Evolutionary conservation across 2,329 filamentous ascomycete genomes (phyloP), one percentile per base, ranked within the genome.

Genomic region (Trichophyton simii): DNA sequence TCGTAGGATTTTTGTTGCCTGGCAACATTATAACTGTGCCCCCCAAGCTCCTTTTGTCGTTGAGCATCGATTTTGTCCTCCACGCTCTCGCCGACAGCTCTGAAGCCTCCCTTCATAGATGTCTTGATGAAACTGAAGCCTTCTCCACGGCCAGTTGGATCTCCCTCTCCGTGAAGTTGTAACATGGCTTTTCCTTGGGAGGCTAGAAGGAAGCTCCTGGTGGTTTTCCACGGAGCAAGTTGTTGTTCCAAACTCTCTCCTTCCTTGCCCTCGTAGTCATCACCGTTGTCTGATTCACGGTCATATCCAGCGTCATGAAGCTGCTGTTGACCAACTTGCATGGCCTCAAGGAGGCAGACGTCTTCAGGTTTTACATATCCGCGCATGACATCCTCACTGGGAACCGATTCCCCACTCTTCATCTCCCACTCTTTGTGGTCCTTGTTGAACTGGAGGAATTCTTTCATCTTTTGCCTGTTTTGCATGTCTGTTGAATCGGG

Each of bases 91-190:
- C 90, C 91, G 28, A 95, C 83, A 20, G 91, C 87, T 70, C 91
- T 89, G 73, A 96, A 99, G 0, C 94, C 94, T 64, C 94, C 94
- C 75, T 99, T 99, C 94, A 99, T 99, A 0, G 90, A 95, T 0
- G 91, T 96, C 70, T 94, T 91, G 73, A 99, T 91, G 73, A 99
- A 96, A 72, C 89, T 96, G 78, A 97, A 96, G 1, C 89, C 94
- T 63, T 96, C 85, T 1, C 94, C 94, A 68, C 91, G 88, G 25
- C 91, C 91, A 0, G 92, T 96, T 2, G 94, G 94, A 71, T 99
- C 94, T 61, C 94, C 94, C 66, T 95, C 89, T 20, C 94, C 94
- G 68, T 96, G 91, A 11, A 99, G 82, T 67, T 91, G 88, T 54
- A 99, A 82, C 94, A 99, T 99, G 2, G 94, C 94, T 72, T 99